A percentile compares a stretch with the other conserved stretches of the same genome.
These are phyloP conservation scores for Epichloe aotearoae DNA, from an alignment of 2,329 filamentous ascomycete genomes.

Conservation along the genomic window DNA sequence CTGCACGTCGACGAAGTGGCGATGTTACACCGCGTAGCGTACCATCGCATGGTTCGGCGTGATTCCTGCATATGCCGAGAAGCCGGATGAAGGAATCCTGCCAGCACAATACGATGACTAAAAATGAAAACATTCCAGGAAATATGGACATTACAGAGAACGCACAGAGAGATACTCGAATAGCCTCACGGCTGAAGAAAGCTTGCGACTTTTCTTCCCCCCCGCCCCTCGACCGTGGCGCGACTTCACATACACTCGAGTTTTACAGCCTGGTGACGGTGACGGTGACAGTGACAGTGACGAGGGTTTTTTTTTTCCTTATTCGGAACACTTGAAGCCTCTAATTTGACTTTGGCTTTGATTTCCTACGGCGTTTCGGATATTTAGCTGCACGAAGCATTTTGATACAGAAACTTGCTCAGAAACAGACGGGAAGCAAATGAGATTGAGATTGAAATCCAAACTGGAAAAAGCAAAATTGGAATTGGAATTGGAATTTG, in stretches of 20 bases:
- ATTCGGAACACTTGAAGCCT: background rate
- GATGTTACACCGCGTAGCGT: slow-evolving; percentile 43
- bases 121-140: background rate
- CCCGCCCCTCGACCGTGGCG: background rate
- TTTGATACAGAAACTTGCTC: background rate
- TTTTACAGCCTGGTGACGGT: too few relatives aligned
- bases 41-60: slow-evolving; percentile 31
- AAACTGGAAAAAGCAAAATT: too few relatives aligned
- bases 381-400: background rate
- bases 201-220: background rate
- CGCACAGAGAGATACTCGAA: background rate
- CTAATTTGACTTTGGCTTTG: background rate
- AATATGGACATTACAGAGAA: background rate
- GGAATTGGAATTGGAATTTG: background rate
- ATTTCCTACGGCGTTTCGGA: slow-evolving; percentile 1
- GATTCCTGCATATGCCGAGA: slow-evolving; percentile 4
- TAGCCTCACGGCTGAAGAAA: slow-evolving; percentile 3
- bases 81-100: background rate
- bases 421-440: background rate
- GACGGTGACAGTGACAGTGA: too few relatives aligned
- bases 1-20: slow-evolving; percentile 37
- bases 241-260: background rate
- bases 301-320: background rate
- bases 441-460: background rate
- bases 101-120: background rate